A percentile compares a stretch with the other conserved stretches of the same genome.
These are phyloP conservation scores for Lasiodiplodia gonubiensis DNA, from an alignment of 2,329 filamentous ascomycete species.

Conservation along the genomic window DNA sequence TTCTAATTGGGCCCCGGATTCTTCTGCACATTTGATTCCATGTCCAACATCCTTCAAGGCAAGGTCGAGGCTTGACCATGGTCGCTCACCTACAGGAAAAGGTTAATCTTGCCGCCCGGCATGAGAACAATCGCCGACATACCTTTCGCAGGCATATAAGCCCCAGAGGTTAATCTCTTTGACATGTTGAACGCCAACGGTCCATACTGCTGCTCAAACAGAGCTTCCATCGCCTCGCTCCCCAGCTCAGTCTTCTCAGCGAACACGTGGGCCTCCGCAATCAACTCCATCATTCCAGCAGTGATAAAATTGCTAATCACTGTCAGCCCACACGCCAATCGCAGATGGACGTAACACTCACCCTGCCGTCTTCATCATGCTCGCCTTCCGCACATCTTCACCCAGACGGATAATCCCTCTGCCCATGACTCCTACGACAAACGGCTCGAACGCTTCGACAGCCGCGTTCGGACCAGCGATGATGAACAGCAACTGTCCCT, in stretches of 20 bases:
- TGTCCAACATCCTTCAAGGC: slow-evolving; percentile 61
- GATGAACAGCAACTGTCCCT: slow-evolving; percentile 55
- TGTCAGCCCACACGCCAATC: background rate
- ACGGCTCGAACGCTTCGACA: background rate
- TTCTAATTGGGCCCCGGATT: slow-evolving; percentile 47
- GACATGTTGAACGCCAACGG: slow-evolving; percentile 37
- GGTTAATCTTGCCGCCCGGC: background rate
- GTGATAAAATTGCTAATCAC: slow-evolving; percentile 55
- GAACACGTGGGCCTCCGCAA: slow-evolving; percentile 58
- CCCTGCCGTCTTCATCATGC: background rate
- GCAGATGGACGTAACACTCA: background rate
- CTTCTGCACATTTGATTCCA: slow-evolving; percentile 52
- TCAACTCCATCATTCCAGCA: slow-evolving; percentile 56
- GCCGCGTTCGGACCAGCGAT: slow-evolving; percentile 47
- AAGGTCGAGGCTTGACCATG: slow-evolving; percentile 57
- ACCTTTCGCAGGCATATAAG: slow-evolving; percentile 37
- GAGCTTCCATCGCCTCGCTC: slow-evolving; percentile 48
- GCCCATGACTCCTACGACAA: background rate
- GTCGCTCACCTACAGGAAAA: slow-evolving; percentile 30
- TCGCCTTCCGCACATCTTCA: background rate
- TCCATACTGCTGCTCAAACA: slow-evolving; percentile 47
- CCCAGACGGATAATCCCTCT: background rate
- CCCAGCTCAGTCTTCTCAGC: slow-evolving; percentile 55
- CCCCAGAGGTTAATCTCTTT: slow-evolving; percentile 37
- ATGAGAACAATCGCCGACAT: slow-evolving; percentile 30